A percentile compares a stretch with the other conserved stretches of the same genome.
Conservation (phyloP, 2,329 filamentous ascomycete genomes). For the Sporothrix sp. region DNA sequence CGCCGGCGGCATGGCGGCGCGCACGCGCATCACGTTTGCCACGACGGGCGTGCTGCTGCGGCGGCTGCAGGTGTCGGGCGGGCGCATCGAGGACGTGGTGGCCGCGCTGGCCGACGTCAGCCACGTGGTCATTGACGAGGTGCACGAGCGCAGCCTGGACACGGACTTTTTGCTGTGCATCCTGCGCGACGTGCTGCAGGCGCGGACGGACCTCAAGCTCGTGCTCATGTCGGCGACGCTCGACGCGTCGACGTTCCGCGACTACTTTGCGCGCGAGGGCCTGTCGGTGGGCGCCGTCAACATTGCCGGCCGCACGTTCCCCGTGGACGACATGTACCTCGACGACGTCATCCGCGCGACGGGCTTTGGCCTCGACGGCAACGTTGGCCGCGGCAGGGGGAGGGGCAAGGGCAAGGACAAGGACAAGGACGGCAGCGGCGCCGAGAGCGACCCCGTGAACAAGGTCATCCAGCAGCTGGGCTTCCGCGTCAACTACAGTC, state of each 20-base stretch:
- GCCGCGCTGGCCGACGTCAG: constrained; percentile 80
- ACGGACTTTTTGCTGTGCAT: constrained; percentile 90
- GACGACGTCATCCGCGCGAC: constrained; percentile 79
- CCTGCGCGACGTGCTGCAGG: constrained; percentile 67
- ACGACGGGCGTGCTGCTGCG: constrained; percentile 89
- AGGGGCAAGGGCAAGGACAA: not conserved
- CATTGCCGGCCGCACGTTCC: constrained; percentile 81
- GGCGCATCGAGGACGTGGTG: constrained; percentile 67
- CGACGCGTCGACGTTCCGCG: constrained; percentile 73
- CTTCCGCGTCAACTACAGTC: constrained; percentile 81
- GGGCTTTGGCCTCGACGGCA: constrained; percentile 46
- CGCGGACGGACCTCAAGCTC: constrained; percentile 70
- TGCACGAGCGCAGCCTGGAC: constrained; percentile 89
- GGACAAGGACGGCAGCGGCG: not conserved
- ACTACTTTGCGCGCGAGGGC: constrained; percentile 66
- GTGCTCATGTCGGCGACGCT: constrained; percentile 95
- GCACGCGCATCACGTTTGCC: constrained; percentile 86
- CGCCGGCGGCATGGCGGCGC: constrained; percentile 30
- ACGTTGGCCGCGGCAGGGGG: not conserved
- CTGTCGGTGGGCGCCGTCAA: constrained; percentile 68
- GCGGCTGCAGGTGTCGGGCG: constrained; percentile 82
- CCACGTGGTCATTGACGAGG: constrained; percentile 92
- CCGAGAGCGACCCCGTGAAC: constrained; percentile 48
- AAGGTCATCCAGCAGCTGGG: constrained; percentile 64
- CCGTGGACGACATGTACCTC: constrained; percentile 80